Conservation (phyloP, 2,329 filamentous ascomycete genomes). For the Podosphaera fusca region DNA sequence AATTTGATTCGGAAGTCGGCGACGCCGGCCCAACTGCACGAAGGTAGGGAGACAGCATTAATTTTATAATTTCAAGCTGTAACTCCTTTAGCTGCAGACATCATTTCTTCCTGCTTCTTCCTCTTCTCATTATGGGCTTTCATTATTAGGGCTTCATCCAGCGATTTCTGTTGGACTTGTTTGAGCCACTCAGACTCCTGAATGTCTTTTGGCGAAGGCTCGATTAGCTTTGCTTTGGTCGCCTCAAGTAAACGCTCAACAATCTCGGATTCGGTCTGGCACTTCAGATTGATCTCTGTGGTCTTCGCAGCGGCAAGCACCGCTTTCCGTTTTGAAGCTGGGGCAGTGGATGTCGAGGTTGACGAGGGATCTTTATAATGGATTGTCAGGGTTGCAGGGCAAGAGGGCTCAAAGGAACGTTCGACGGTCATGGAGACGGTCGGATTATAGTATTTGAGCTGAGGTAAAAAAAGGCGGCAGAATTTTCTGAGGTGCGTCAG, state of each 20-base stretch:
- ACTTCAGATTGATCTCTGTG: conserved; percentile 36
- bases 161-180: conserved; percentile 26
- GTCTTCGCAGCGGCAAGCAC: conserved; percentile 26
- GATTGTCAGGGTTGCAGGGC: conserved; percentile 38
- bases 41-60: no score
- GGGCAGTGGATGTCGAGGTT: conserved; percentile 18
- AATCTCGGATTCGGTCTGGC: conserved; percentile 36
- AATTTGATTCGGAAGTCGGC: no score
- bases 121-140: conserved; percentile 29
- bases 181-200: conserved; percentile 33
- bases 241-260: conserved; percentile 35
- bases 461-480: conserved; percentile 61
- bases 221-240: conserved; percentile 34
- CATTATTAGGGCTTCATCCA: conserved; percentile 30
- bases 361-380: conserved; percentile 23
- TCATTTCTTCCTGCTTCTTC: conserved; percentile 36
- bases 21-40: no score
- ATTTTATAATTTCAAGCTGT: neutral
- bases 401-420: conserved; percentile 33
- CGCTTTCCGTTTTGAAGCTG: conserved; percentile 11
- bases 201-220: conserved; percentile 34
- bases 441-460: conserved; percentile 89
- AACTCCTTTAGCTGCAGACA: conserved; percentile 27
- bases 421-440: conserved; percentile 61
- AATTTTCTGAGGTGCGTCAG: conserved; percentile 43